Evolutionary conservation across 1,139 yeast species (phyloP).

Genomic region (Komagataea norvegica): DNA sequence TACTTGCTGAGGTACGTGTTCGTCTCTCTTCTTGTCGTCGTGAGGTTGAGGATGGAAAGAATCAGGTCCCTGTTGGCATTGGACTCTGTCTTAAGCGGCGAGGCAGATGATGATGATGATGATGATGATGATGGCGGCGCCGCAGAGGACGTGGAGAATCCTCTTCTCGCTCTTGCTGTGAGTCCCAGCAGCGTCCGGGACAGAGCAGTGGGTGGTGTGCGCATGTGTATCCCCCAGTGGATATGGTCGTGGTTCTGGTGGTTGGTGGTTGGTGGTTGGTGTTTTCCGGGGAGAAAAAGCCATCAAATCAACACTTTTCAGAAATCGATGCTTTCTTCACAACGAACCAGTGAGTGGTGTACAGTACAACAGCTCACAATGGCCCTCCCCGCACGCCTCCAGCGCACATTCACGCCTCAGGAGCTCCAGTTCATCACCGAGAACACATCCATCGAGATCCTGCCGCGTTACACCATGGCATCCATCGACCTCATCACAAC

Average conservation of each 20-base stretch:
- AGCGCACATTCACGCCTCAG: conserved; percentile 61
- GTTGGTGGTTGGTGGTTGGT: too few relatives aligned
- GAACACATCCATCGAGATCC: conserved; percentile 62
- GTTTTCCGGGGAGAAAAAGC: too few relatives aligned
- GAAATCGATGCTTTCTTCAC: background rate
- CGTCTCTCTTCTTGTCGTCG: conserved; percentile 77
- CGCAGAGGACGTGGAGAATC: too few relatives aligned
- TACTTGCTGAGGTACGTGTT: conserved; percentile 60
- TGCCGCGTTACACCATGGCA: conserved; percentile 71
- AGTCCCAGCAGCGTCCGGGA: too few relatives aligned
- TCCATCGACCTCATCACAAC: conserved; percentile 57
- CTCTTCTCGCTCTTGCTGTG: too few relatives aligned
- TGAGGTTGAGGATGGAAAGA: conserved; percentile 63
- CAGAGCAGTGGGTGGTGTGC: too few relatives aligned
- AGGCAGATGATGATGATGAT: too few relatives aligned
- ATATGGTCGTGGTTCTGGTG: too few relatives aligned
- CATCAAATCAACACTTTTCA: background rate
- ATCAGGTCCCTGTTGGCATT: conserved; percentile 48
- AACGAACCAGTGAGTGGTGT: background rate
- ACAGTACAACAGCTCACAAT: conserved; percentile 38
- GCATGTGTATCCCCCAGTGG: too few relatives aligned
- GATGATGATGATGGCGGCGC: too few relatives aligned
- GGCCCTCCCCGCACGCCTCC: conserved; percentile 60
- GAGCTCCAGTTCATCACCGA: conserved; percentile 86
- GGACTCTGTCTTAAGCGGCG: conserved; percentile 22